Evolutionary conservation across 192 early-diverging fungal genomes (phyloP).

Genomic region (Coemansia asiatica): DNA sequence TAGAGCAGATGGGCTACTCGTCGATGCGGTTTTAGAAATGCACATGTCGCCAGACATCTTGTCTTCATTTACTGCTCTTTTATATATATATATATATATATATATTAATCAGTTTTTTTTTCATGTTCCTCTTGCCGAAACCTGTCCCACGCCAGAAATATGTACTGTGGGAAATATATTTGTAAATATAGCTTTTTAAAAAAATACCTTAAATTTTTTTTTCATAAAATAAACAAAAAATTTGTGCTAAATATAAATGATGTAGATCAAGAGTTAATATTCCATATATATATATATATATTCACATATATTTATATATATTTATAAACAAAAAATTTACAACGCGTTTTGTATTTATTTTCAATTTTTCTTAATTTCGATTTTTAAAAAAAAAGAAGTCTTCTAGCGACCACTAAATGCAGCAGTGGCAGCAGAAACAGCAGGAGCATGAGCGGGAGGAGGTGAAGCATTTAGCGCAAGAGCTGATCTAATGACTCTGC

Average conservation of each 20-base stretch:
- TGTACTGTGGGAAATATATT: not conserved
- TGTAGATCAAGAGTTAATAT: too few species aligned
- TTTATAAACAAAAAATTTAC: not conserved
- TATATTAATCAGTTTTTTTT: not conserved
- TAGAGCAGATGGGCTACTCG: constrained; percentile 34
- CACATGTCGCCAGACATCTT: not conserved
- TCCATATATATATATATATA: too few species aligned
- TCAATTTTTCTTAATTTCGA: too few species aligned
- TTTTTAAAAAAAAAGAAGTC: too few species aligned
- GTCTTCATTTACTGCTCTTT: not conserved
- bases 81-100: not conserved
- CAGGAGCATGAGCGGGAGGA: too few species aligned
- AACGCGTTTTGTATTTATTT: too few species aligned
- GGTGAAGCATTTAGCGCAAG: too few species aligned
- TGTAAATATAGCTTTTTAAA: not conserved
- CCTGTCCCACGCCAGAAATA: not conserved
- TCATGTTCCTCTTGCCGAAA: not conserved
- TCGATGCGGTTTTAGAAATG: constrained; percentile 15
- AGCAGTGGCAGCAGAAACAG: not conserved
- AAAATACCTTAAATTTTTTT: not conserved
- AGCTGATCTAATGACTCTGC: not conserved
- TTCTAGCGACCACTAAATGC: not conserved
- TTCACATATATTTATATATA: too few species aligned
- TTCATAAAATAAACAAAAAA: not conserved
- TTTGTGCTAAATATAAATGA: too few species aligned